A percentile compares a stretch with the other conserved stretches of the same genome.
These are phyloP conservation scores for Eremothecium cymbalariae DNA, from an alignment of 1,139 yeast genomes.

Conservation along the genomic window DNA sequence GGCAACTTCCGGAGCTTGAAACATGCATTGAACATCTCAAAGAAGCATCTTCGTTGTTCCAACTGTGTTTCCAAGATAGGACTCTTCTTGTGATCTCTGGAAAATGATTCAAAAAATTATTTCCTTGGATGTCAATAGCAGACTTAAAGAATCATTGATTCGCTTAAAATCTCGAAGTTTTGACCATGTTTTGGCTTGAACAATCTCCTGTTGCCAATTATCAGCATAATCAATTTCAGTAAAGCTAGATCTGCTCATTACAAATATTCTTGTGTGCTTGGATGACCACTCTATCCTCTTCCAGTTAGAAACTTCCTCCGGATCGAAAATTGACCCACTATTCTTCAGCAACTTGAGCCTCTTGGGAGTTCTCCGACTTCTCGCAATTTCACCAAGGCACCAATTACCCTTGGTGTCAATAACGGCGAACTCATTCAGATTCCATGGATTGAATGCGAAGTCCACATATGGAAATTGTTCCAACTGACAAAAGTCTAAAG, in stretches of 20 bases:
- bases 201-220: constrained; percentile 31
- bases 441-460: constrained; percentile 39
- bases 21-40: constrained; percentile 36
- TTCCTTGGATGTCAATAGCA: constrained; percentile 56
- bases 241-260: constrained; percentile 42
- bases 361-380: constrained; percentile 12
- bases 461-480: constrained; percentile 40
- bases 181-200: constrained; percentile 54
- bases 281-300: constrained; percentile 44
- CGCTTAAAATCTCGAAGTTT: constrained; percentile 40
- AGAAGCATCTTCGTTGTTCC: constrained; percentile 50
- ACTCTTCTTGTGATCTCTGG: constrained; percentile 34
- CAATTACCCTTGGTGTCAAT: constrained; percentile 50
- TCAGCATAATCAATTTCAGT: constrained; percentile 31
- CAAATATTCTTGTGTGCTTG: constrained; percentile 31
- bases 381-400: constrained; percentile 35
- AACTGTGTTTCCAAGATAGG: constrained; percentile 63
- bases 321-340: constrained; percentile 35
- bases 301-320: constrained; percentile 50
- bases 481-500: constrained; percentile 18
- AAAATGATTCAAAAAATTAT: constrained; percentile 40
- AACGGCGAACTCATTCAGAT: constrained; percentile 35
- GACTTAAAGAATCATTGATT: constrained; percentile 31
- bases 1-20: constrained; percentile 6
- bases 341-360: constrained; percentile 10